Evolutionary conservation across 2,329 filamentous ascomycete species (phyloP).

Genomic region (Penicillium sp.): DNA sequence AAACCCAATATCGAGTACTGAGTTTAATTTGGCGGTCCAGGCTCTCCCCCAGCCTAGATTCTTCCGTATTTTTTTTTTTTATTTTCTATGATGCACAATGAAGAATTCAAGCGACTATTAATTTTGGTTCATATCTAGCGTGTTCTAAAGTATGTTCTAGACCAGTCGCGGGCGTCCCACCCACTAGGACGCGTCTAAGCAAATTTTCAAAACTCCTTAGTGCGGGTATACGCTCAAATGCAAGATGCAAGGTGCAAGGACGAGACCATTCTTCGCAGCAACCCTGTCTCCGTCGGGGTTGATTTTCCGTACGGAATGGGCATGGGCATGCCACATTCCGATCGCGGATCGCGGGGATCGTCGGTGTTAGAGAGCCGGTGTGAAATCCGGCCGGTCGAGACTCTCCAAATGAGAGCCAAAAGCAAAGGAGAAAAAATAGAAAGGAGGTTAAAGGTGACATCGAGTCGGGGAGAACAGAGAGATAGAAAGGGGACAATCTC

Average conservation of each 20-base stretch:
- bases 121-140: neutral
- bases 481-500: constrained; percentile 16
- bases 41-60: neutral
- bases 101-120: neutral
- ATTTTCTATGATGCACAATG: neutral
- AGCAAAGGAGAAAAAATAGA: neutral
- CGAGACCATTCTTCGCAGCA: neutral
- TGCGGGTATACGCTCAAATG: neutral
- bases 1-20: neutral
- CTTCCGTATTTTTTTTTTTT: neutral
- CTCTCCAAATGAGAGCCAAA: neutral
- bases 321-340: neutral
- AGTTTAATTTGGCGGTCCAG: neutral
- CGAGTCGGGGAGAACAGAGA: constrained; percentile 6
- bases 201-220: neutral
- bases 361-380: neutral
- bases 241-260: neutral
- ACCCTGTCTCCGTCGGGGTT: neutral
- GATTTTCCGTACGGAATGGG: neutral
- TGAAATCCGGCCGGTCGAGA: neutral
- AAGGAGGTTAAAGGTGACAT: constrained; percentile 9
- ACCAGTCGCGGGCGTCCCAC: neutral
- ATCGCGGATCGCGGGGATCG: neutral
- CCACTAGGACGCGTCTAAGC: neutral
- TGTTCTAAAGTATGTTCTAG: neutral